phyloP scores from a whole-genome alignment of 139 green algal species.

The Chlamydomonas eustigma region DNA sequence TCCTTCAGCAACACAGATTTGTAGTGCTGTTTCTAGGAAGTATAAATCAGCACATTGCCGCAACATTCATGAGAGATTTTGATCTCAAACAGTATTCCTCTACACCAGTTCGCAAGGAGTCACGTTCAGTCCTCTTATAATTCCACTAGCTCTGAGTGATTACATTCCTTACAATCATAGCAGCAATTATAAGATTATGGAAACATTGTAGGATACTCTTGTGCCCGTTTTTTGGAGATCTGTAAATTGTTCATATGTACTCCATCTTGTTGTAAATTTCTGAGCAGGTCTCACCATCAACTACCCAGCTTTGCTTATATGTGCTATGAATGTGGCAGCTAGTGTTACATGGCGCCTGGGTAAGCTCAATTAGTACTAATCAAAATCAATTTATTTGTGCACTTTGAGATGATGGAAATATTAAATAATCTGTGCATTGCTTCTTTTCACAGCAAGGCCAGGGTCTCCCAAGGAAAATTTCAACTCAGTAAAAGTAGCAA shows the following conservation, averaged over 20 bases:
- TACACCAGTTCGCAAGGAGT: neutral
- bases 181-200: too few species aligned
- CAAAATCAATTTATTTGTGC: neutral
- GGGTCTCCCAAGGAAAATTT: neutral
- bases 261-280: neutral
- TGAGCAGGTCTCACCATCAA: neutral
- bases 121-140: too few species aligned
- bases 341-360: neutral
- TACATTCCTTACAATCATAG: neutral
- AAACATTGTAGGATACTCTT: too few species aligned
- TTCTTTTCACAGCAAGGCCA: neutral
- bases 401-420: too few species aligned
- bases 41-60: neutral
- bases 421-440: too few species aligned
- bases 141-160: neutral
- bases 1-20: neutral
- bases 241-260: neutral
- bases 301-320: neutral
- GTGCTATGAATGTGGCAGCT: neutral
- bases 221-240: neutral
- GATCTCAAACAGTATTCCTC: neutral
- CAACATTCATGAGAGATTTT: neutral
- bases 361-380: neutral
- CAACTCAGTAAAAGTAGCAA: neutral
- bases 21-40: neutral